phyloP scores from a whole-genome alignment of 129 eudicot genomes.

The Flaveria brownii region DNA sequence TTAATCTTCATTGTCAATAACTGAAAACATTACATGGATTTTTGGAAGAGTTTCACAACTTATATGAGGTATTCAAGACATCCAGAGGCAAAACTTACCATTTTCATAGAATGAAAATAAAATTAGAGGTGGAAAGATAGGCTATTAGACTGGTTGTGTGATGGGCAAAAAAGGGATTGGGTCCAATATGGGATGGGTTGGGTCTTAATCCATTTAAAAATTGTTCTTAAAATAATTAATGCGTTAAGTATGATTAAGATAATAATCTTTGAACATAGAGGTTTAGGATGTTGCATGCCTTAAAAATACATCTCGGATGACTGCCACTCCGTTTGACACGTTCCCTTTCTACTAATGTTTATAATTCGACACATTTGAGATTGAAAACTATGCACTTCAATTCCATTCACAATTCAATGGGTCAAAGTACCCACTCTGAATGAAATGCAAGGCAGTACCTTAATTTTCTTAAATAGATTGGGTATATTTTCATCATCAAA shows the following conservation, averaged over 20 bases:
- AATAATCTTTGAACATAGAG: neutral
- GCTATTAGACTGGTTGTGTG: neutral
- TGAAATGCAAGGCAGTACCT: slow-evolving; percentile 45
- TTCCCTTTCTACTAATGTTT: neutral
- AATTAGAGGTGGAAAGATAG: neutral
- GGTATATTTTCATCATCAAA: slow-evolving; percentile 90
- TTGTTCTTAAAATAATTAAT: neutral
- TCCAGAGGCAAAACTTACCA: neutral
- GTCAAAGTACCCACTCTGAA: neutral
- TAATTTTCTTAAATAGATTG: slow-evolving; percentile 79
- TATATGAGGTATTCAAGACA: neutral
- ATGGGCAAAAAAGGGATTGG: neutral
- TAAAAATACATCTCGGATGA: neutral
- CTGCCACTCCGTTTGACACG: neutral
- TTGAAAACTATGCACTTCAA: neutral
- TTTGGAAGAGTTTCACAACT: neutral
- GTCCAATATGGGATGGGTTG: neutral
- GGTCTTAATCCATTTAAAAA: neutral
- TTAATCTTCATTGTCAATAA: neutral
- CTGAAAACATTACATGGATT: neutral
- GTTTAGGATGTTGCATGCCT: neutral
- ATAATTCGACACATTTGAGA: neutral
- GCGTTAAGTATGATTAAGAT: neutral
- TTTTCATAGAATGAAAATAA: neutral
- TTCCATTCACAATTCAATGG: neutral